Percentiles rank a stretch among this genome's conserved stretches.
Evolutionary conservation across 768 basidiomycete genomes (phyloP).

Genomic region (Brasilioporus rufonigricans): DNA sequence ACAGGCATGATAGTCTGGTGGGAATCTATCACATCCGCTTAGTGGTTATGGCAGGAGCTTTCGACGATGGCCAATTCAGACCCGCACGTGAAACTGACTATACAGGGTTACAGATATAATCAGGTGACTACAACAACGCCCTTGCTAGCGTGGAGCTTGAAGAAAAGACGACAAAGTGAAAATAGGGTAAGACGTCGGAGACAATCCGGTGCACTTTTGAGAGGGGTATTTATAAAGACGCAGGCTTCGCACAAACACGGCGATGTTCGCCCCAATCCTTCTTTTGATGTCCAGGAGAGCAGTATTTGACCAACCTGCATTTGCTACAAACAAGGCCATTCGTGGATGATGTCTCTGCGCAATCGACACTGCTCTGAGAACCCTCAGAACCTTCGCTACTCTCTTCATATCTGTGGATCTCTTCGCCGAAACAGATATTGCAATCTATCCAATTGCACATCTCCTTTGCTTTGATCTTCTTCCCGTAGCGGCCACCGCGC

Average conservation of each 20-base stretch:
- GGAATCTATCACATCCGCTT: background rate
- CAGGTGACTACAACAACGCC: background rate
- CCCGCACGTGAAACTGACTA: background rate
- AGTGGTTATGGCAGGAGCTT: background rate
- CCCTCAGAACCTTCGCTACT: constrained; percentile 47
- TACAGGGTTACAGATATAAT: constrained; percentile 10
- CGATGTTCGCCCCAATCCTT: constrained; percentile 80
- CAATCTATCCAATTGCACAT: constrained; percentile 89
- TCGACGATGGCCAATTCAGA: background rate
- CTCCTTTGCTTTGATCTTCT: constrained; percentile 50
- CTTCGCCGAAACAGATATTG: constrained; percentile 55
- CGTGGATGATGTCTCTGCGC: constrained; percentile 28
- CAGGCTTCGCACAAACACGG: constrained; percentile 56
- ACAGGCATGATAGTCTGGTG: constrained; percentile 42
- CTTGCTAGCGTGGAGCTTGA: background rate
- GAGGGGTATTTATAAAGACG: constrained; percentile 10
- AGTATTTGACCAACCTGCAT: constrained; percentile 77
- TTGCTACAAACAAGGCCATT: constrained; percentile 68
- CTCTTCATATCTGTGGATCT: constrained; percentile 30
- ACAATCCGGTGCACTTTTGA: background rate
- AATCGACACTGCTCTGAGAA: constrained; percentile 43
- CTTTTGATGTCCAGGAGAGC: constrained; percentile 69
- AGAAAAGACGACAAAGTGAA: background rate
- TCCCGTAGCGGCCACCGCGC: constrained; percentile 49
- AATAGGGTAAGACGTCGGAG: background rate